Base-by-base conservation (phyloP, 768 basidiomycete species). In the Tricholoma furcatifolium region DNA sequence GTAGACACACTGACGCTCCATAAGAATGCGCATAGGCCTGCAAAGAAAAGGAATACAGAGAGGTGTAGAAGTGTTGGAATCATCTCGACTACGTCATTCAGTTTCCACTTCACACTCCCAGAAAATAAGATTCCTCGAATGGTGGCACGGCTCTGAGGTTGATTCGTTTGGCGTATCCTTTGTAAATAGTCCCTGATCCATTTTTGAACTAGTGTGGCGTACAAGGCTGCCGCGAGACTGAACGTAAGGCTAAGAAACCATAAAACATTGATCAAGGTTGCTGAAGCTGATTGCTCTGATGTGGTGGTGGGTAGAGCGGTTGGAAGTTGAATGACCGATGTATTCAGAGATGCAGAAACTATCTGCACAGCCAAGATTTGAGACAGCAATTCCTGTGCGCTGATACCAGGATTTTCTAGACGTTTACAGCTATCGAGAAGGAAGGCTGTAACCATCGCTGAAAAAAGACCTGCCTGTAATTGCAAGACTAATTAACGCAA, bases 381-480 rank as follows among this genome's bases (percentile, higher is more conserved):
- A 0, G 60, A 45, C 14, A 74, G 58, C 41, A 69, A 6, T 58
- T 60, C 7, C 63, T 64, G n/a, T n/a, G 53, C 52, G 5, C 65
- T n/a, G n/a, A n/a, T 63, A 20, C 55, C 47, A 2, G 70, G 60
- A 43, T 75, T 60, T 35, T 64, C 63, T 17, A 76, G 61, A 21
- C 57, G 53, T 35, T 65, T 59, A 53, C 72, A 69, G 10, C 67
- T 70, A 43, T 72, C 67, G 18, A 73, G 60, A 9, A 70, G 64
- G 46, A 75, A 76, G 1, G 73, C 65, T 3, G 71, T 72, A 6
- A 72, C 63, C 2, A 66, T 69, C 3, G 72, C 67, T 24, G 72
- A 73, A 57, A 76, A 76, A 17, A 76, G 61, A 65, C 74, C 74
- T 32, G 72, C 66, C 74, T 75, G 30, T 11, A 46, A 32, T 27